Evolutionary conservation across 306 rosid genomes (phyloP).

Genomic region (Luffa acutangula): DNA sequence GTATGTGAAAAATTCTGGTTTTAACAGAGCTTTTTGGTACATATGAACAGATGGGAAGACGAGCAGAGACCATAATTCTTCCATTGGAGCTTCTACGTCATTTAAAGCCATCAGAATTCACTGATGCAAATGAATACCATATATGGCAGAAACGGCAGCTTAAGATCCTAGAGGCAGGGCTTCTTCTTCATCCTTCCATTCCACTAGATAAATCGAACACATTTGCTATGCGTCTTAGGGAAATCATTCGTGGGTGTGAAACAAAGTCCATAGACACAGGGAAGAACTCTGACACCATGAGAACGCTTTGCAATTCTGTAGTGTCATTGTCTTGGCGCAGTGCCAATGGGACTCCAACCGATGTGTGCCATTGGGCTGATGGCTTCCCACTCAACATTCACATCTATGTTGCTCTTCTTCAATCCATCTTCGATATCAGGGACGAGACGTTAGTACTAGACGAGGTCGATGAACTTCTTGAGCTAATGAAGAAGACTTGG

Average conservation of each 20-base stretch:
- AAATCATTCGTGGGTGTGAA: conserved; percentile 34
- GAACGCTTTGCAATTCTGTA: conserved; percentile 73
- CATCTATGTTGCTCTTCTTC: conserved; percentile 61
- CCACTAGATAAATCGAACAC: conserved; percentile 41
- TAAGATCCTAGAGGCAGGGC: conserved; percentile 62
- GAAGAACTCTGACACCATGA: conserved; percentile 77
- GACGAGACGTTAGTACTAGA: conserved; percentile 86
- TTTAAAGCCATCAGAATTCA: conserved; percentile 76
- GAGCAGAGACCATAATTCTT: conserved; percentile 88
- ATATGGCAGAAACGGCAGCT: conserved; percentile 87
- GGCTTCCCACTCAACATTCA: conserved; percentile 78
- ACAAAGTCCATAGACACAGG: conserved; percentile 49
- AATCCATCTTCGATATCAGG: conserved; percentile 56
- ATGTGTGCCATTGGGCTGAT: conserved; percentile 94
- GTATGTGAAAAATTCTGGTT: background rate
- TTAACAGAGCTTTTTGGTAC: background rate
- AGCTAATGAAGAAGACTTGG: conserved; percentile 87
- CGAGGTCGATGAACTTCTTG: conserved; percentile 85
- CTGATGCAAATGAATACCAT: conserved; percentile 66
- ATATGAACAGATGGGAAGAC: conserved; percentile 49
- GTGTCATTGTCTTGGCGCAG: conserved; percentile 90
- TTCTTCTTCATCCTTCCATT: conserved; percentile 61
- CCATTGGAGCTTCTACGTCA: conserved; percentile 88
- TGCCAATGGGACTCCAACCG: conserved; percentile 58
- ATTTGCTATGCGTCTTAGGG: conserved; percentile 61